Evolutionary conservation across 495 filamentous ascomycete species (phyloP), one percentile per base, ranked within the genome.

Genomic region (Cetradonia linearis): DNA sequence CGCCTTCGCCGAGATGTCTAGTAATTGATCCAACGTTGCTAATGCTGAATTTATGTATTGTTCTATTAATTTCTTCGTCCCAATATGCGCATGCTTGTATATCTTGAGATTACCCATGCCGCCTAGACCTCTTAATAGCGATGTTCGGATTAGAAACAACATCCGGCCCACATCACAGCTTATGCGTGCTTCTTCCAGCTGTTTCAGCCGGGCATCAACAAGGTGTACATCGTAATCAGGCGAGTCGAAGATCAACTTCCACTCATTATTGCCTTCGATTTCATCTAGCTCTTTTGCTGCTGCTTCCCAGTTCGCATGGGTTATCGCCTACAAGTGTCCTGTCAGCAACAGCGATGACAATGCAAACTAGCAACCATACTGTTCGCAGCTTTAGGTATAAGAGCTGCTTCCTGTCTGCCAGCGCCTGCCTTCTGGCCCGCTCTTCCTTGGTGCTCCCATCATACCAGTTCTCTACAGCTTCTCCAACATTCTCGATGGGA

Each of bases 11-110:
- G 83, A 85, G 20, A 84, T 72, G 33, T 88, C 81, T 25, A 93
- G 78, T 49, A 95, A 69, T 3, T 83, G 76, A 5, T 80, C 71
- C 62, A 96, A 84, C 0, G 88, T 91, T 49, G 80, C 78, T 11
- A 89, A 66, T 14, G 87, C 84, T 0, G 89, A 86, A 42, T 85
- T 81, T 58, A 95, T 92, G 66, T 96, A 96, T 18, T 78, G 76
- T 70, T 96, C 91, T 60, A 96, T 88, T 49, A 96, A 71, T 36
- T 78, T 74, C 70, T 96, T 96, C 1, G 92, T 96, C 3, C 92
- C 91, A 34, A 86, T 81, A 68, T 93, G 85, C 2, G 87, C 86
- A 66, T 95, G 88, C 56, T 82, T 84, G 72, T 95, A 96, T 8
- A 96, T 80, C 48, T 82, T 79, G 11, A 85, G 77, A 69, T 91